These are phyloP conservation scores for Pythium rishiriense DNA, from an alignment of 352 stramenopile genomes.

Conservation along the genomic window DNA sequence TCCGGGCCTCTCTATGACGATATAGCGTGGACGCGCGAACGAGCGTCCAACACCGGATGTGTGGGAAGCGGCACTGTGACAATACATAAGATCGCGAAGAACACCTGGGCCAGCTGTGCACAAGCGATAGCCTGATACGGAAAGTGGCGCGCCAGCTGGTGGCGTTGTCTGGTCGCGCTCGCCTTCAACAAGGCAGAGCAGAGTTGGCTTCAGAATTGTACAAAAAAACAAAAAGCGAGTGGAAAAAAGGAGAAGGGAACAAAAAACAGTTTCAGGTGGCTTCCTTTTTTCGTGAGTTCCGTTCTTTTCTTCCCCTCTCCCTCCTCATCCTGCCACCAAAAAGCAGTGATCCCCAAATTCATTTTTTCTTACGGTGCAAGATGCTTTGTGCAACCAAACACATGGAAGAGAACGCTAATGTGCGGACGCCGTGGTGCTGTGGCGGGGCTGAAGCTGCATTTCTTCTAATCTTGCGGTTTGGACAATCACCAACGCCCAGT, in stretches of 20 bases:
- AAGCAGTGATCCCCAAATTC: too few relatives aligned
- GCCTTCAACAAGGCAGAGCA: conserved; percentile 14
- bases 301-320: neutral
- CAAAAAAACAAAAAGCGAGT: neutral
- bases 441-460: too few relatives aligned
- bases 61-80: neutral
- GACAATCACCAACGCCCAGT: neutral
- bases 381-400: too few relatives aligned
- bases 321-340: too few relatives aligned
- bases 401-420: too few relatives aligned
- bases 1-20: conserved; percentile 14
- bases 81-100: conserved; percentile 13
- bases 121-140: conserved; percentile 6
- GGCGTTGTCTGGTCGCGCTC: conserved; percentile 1
- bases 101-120: conserved; percentile 2
- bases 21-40: conserved; percentile 6
- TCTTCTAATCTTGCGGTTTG: neutral
- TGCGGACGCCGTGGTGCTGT: too few relatives aligned
- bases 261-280: neutral
- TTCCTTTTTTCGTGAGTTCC: neutral
- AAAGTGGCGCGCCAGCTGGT: conserved; percentile 6
- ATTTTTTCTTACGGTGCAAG: too few relatives aligned
- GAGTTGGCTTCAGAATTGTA: conserved; percentile 19
- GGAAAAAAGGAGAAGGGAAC: conserved; percentile 3
- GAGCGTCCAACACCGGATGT: neutral